phyloP scores from a whole-genome alignment of 2,329 filamentous ascomycete species.

The Verticillium zaregamsianum region DNA sequence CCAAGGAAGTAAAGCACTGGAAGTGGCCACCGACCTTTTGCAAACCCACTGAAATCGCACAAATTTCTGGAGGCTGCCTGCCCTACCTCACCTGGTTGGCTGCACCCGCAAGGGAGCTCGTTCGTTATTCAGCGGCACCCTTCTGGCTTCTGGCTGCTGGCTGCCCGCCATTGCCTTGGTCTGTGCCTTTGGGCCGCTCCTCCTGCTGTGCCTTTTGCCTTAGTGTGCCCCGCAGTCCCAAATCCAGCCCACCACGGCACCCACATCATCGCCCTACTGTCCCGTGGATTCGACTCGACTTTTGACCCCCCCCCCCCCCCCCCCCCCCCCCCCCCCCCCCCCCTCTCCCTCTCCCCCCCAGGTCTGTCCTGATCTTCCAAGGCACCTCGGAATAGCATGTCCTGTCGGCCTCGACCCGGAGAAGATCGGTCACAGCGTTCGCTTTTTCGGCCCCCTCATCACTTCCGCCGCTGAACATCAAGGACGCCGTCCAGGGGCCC shows the following conservation, averaged over 20 bases:
- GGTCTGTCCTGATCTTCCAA: neutral
- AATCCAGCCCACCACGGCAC: neutral
- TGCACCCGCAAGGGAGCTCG: neutral
- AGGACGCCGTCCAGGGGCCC: neutral
- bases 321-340: neutral
- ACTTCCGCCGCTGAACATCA: neutral
- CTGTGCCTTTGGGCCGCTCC: neutral
- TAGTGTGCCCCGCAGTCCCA: neutral
- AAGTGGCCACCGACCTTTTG: too few relatives aligned
- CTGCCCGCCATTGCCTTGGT: neutral
- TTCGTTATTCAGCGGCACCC: neutral
- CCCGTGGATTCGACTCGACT: neutral
- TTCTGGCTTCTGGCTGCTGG: neutral
- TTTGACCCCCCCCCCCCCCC: neutral
- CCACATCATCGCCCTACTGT: neutral
- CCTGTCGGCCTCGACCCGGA: conserved; percentile 2
- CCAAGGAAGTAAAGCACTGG: too few relatives aligned
- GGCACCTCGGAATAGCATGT: conserved; percentile 6
- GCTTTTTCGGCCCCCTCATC: neutral
- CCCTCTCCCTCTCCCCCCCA: neutral
- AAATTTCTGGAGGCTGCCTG: too few relatives aligned
- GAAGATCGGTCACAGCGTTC: neutral
- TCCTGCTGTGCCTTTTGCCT: neutral
- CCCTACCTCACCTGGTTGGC: too few relatives aligned
- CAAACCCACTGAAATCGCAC: too few relatives aligned